Percentiles rank a stretch among this genome's conserved stretches.
These are phyloP conservation scores for Mikania micrantha DNA, from an alignment of 129 eudicot genomes.

Conservation along the genomic window DNA sequence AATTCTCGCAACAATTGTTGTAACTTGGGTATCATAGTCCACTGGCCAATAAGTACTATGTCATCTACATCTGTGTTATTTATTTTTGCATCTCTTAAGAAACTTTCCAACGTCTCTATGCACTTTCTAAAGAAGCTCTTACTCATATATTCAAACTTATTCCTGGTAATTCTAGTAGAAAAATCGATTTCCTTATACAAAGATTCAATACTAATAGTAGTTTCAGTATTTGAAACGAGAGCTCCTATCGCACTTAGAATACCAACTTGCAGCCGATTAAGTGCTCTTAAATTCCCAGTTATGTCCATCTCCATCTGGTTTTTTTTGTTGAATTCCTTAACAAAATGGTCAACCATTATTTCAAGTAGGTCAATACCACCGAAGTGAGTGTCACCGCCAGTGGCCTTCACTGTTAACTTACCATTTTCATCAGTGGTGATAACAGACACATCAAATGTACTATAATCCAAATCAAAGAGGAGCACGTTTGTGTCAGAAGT, in stretches of 20 bases:
- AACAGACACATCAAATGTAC: conserved; percentile 16
- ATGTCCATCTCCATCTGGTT: conserved; percentile 33
- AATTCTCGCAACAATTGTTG: no score
- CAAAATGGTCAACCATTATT: conserved; percentile 31
- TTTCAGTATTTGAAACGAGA: conserved; percentile 21
- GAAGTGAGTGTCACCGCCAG: conserved; percentile 34
- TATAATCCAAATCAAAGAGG: conserved; percentile 22
- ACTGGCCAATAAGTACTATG: no score
- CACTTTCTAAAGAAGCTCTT: no score
- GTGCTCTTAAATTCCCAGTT: conserved; percentile 29
- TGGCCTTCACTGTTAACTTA: conserved; percentile 27
- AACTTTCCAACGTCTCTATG: no score
- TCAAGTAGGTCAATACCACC: conserved; percentile 44
- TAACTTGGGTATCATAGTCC: no score
- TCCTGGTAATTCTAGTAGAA: background rate
- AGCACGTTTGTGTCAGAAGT: conserved; percentile 10
- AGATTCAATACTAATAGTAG: background rate
- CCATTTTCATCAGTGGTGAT: conserved; percentile 20
- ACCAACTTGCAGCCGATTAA: conserved; percentile 37
- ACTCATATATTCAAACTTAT: conserved; percentile 5
- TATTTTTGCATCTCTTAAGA: no score
- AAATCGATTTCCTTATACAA: no score
- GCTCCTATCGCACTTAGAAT: conserved; percentile 38
- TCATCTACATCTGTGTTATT: no score
- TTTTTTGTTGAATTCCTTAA: conserved; percentile 31